Evolutionary conservation across 257 asterid species (phyloP), one percentile per base, ranked within the genome.

Genomic region (Penstemon eatonii): DNA sequence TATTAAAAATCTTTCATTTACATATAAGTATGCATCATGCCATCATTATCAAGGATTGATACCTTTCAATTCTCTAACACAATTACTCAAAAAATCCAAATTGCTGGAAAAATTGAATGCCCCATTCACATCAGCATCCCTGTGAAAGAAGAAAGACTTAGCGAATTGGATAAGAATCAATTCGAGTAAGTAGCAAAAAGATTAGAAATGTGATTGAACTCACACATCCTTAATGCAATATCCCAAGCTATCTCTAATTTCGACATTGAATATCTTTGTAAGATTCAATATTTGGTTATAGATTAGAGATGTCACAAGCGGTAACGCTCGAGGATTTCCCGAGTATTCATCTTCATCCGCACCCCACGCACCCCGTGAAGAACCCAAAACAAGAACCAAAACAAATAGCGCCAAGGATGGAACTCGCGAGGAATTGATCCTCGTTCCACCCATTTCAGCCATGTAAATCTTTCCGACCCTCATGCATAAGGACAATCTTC

Each of bases 201-300:
- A 1, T 25, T 25, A 25, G 33, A 25, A 25, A 25, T 25, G 33
- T 39, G 45, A 45, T 36, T 47, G 47, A 65, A 94, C 99, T 89
- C 75, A 94, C 99, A 80, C 94, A 71, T 94, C 83, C 68, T 45
- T 68, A 45, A 88, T 86, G 87, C 99, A 94, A 78, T 76, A 94
- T 71, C 90, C 91, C 80, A 94, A 76, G 43, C 82, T 79, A 53
- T 43, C 69, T 50, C 87, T 72, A 62, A 94, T 84, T 47, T 94
- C 96, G 55, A 71, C 65, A 72, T 85, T 74, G 77, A 85, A 94
- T 68, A 83, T 72, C 75, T 80, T 83, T 7, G 97, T 84, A 75
- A 94, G 96, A 76, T 86, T 87, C 70, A 84, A 71, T 75, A 94
- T 83, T 60, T 94, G 96, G 75, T 75, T 79, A 67, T 91, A 87